Conservation (phyloP, 768 basidiomycete species). For the Trametes villosa region DNA sequence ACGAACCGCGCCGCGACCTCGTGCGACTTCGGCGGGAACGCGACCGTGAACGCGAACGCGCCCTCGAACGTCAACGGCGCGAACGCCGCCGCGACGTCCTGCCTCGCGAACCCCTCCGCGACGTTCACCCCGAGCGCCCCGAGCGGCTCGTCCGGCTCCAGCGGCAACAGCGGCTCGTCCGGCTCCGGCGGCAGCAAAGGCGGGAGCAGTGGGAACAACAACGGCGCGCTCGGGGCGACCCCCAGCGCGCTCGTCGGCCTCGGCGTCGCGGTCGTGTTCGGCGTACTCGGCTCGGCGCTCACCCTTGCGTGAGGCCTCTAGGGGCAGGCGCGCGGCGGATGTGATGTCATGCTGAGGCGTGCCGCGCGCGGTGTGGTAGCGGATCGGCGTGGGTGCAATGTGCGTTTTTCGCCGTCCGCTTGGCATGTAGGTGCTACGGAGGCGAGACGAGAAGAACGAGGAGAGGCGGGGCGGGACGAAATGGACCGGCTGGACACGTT, state of each 20-base stretch:
- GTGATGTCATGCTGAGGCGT: neutral
- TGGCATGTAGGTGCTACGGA: too few relatives aligned
- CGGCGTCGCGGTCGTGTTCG: slow-evolving; percentile 24
- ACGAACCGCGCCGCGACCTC: slow-evolving; percentile 59
- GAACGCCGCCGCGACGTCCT: slow-evolving; percentile 63
- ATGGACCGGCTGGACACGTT: neutral
- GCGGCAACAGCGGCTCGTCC: neutral
- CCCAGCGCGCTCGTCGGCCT: slow-evolving; percentile 23
- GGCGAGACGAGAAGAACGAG: neutral
- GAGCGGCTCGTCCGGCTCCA: slow-evolving; percentile 7
- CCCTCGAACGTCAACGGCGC: slow-evolving; percentile 54
- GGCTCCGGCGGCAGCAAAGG: slow-evolving; percentile 10
- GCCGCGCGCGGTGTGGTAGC: too few relatives aligned
- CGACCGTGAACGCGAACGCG: slow-evolving; percentile 65
- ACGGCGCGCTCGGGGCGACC: slow-evolving; percentile 22
- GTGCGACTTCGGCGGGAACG: slow-evolving; percentile 87
- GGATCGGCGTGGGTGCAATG: too few relatives aligned
- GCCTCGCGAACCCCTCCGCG: slow-evolving; percentile 63
- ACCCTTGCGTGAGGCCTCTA: slow-evolving; percentile 29
- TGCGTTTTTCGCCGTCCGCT: too few relatives aligned
- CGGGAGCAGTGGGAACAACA: slow-evolving; percentile 1
- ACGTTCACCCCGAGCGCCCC: slow-evolving; percentile 63
- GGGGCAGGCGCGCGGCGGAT: neutral
- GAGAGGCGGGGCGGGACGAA: neutral
- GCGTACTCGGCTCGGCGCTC: slow-evolving; percentile 27